These are phyloP conservation scores for Didymellaceae sp. DNA, from an alignment of 2,329 filamentous ascomycete genomes.

Conservation along the genomic window DNA sequence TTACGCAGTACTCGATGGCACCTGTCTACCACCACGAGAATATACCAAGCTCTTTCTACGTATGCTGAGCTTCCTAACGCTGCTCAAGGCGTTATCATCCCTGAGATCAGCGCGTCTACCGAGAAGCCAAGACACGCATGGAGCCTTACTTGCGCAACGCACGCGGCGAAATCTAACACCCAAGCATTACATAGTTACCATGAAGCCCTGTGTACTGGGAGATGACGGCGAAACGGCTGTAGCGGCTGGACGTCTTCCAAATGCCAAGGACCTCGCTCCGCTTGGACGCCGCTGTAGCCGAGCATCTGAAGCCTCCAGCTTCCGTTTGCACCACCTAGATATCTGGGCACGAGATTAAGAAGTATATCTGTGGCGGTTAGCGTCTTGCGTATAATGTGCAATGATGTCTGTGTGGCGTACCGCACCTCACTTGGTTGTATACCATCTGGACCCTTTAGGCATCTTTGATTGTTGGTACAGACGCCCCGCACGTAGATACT, in stretches of 20 bases:
- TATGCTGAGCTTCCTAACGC: not conserved
- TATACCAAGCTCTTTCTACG: not conserved
- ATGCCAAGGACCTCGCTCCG: not conserved
- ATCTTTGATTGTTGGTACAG: no score
- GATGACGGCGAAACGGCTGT: not conserved
- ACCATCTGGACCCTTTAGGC: no score
- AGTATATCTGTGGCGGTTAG: not conserved
- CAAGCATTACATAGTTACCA: not conserved
- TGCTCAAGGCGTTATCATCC: not conserved
- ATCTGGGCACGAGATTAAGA: not conserved
- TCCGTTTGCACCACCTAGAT: no score
- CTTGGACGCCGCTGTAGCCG: slow-evolving; percentile 3
- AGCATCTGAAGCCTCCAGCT: not conserved
- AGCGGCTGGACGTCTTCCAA: not conserved
- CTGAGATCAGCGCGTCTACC: no score
- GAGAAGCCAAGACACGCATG: no score
- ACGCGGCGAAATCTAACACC: not conserved
- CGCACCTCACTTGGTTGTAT: no score
- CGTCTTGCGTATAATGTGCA: not conserved
- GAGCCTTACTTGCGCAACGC: no score
- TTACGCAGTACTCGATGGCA: not conserved
- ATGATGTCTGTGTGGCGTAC: not conserved
- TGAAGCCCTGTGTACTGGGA: not conserved
- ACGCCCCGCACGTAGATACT: no score
- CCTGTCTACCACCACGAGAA: not conserved